A percentile compares a stretch with the other conserved stretches of the same genome.
Conservation (phyloP, 306 rosid genomes). For the Heteromeles arbutifolia region DNA sequence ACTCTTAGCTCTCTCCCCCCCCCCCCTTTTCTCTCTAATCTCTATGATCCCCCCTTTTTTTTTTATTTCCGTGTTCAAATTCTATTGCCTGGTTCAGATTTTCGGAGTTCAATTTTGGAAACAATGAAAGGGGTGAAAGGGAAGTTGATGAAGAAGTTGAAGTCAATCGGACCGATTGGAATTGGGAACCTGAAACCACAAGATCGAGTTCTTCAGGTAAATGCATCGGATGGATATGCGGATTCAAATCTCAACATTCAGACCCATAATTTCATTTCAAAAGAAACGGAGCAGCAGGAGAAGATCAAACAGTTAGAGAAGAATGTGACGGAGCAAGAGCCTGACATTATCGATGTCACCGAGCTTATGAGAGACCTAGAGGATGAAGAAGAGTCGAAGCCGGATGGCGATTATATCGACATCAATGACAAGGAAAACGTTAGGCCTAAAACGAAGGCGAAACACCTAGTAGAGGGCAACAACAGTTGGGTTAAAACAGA, state of each 20-base stretch:
- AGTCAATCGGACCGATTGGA: slow-evolving; percentile 50
- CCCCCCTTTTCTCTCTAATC: neutral
- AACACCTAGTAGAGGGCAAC: neutral
- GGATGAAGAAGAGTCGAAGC: slow-evolving; percentile 34
- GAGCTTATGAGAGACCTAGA: slow-evolving; percentile 53
- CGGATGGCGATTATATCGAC: slow-evolving; percentile 24
- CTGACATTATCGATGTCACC: slow-evolving; percentile 35
- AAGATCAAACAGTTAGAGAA: neutral
- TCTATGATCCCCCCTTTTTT: neutral
- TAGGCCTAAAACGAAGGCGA: slow-evolving; percentile 19
- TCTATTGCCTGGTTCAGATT: slow-evolving; percentile 4
- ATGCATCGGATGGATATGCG: slow-evolving; percentile 44
- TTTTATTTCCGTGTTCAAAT: slow-evolving; percentile 5
- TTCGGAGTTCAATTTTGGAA: neutral
- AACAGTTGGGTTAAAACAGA: slow-evolving; percentile 14
- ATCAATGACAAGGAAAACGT: slow-evolving; percentile 62
- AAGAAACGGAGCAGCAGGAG: slow-evolving; percentile 28
- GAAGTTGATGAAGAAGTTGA: slow-evolving; percentile 68
- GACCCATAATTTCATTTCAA: slow-evolving; percentile 15
- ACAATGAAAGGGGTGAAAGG: slow-evolving; percentile 69
- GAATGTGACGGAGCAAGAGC: slow-evolving; percentile 15
- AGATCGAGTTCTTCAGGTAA: slow-evolving; percentile 65
- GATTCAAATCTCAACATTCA: slow-evolving; percentile 28
- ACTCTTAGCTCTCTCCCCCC: neutral
- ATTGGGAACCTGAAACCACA: slow-evolving; percentile 36